These are phyloP conservation scores for Malania oleifera DNA, from an alignment of 164 flowering plant genomes.

Conservation along the genomic window DNA sequence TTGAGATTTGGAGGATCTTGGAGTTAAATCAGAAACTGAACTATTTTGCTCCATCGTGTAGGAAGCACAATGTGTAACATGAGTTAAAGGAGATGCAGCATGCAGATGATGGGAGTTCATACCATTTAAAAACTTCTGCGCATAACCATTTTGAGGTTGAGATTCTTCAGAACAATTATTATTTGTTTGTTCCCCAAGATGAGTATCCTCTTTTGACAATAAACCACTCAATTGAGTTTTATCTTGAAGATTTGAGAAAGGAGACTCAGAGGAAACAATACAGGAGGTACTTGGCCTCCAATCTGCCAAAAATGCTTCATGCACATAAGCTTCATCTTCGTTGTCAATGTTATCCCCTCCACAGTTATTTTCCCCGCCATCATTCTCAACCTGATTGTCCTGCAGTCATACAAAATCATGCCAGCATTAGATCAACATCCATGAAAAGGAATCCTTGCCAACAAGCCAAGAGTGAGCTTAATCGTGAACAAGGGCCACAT, in stretches of 20 bases:
- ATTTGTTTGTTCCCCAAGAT: constrained; percentile 16
- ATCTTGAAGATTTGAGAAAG: constrained; percentile 14
- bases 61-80: constrained; percentile 17
- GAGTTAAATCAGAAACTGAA: constrained; percentile 19
- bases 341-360: constrained; percentile 48
- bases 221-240: constrained; percentile 15
- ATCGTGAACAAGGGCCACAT: not conserved
- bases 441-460: not conserved
- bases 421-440: not conserved
- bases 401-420: constrained; percentile 23
- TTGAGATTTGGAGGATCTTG: constrained; percentile 28
- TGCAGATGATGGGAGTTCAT: constrained; percentile 15
- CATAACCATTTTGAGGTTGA: constrained; percentile 14
- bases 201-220: constrained; percentile 13
- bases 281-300: constrained; percentile 49
- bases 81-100: constrained; percentile 20
- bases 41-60: constrained; percentile 19
- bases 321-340: constrained; percentile 71
- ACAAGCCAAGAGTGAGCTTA: not conserved
- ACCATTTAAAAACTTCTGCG: constrained; percentile 22
- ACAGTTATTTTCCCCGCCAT: constrained; percentile 33
- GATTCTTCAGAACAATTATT: constrained; percentile 13
- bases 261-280: constrained; percentile 18
- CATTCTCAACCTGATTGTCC: constrained; percentile 42
- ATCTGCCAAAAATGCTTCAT: constrained; percentile 84